phyloP scores from a whole-genome alignment of 345 rosid genomes.

The Eucalyptus brandiana region DNA sequence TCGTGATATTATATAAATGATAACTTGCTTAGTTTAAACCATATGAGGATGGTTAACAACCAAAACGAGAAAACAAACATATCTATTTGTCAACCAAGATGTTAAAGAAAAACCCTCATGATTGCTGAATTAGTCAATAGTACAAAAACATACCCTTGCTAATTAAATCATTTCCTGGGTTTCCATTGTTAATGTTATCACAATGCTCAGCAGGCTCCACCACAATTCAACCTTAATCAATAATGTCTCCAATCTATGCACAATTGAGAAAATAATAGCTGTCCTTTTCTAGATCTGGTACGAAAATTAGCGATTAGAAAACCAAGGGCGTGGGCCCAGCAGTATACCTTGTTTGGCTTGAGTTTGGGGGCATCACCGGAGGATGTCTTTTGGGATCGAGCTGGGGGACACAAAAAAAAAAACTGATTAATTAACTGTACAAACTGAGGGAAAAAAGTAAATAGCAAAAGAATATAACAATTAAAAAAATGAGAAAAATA shows the following conservation, averaged over 20 bases:
- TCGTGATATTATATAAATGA: not conserved
- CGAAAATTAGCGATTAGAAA: not conserved
- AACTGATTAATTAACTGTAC: not conserved
- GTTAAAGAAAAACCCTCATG: not conserved
- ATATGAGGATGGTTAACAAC: not conserved
- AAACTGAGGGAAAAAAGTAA: not conserved
- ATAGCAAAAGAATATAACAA: not conserved
- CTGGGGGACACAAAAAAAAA: slow-evolving; percentile 2
- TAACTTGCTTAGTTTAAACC: not conserved
- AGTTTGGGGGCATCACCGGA: not conserved
- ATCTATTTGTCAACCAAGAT: not conserved
- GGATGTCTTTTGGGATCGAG: slow-evolving; percentile 16
- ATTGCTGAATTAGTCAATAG: not conserved
- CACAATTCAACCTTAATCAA: not conserved
- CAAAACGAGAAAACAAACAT: not conserved
- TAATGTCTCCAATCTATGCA: not conserved
- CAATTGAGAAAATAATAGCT: slow-evolving; percentile 7
- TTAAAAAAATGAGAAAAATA: not conserved
- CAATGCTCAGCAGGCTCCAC: not conserved
- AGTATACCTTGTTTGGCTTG: not conserved
- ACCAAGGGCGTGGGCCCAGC: not conserved
- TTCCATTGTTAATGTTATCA: not conserved
- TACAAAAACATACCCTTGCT: not conserved
- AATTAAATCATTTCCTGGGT: not conserved
- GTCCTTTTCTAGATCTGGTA: not conserved